A percentile compares a stretch with the other conserved stretches of the same genome.
Conservation (phyloP, 108 stramenopile genomes). For the Cyclotella baltica region DNA sequence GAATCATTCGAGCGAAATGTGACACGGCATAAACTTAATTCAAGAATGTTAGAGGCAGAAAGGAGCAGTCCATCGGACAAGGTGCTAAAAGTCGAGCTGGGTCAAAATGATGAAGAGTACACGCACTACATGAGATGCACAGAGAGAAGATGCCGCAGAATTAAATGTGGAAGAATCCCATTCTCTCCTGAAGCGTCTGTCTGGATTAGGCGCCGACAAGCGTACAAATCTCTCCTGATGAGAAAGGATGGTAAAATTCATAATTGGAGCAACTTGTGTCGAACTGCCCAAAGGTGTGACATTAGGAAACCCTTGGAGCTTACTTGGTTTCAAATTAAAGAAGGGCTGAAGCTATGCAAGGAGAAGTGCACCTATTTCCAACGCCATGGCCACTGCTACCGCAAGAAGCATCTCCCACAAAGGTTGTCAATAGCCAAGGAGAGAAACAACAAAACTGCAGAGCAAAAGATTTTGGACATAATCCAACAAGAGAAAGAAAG, state of each 20-base stretch:
- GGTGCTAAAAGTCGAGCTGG: background rate
- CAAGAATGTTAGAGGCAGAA: background rate
- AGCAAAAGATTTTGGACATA: constrained; percentile 25
- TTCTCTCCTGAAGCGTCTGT: constrained; percentile 29
- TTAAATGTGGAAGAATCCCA: constrained; percentile 14
- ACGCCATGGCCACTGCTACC: constrained; percentile 9
- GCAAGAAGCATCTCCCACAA: constrained; percentile 7
- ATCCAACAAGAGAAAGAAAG: constrained; percentile 27
- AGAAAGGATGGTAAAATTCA: background rate
- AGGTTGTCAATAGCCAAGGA: constrained; percentile 2
- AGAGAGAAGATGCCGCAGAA: constrained; percentile 31
- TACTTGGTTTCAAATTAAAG: background rate
- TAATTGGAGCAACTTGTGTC: constrained; percentile 14
- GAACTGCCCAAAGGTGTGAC: background rate
- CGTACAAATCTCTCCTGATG: background rate
- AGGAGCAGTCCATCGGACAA: background rate
- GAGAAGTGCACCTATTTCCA: constrained; percentile 16
- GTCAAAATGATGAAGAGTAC: background rate
- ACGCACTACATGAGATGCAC: background rate
- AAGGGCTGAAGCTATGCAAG: constrained; percentile 5
- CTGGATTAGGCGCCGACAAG: constrained; percentile 14
- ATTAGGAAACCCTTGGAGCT: background rate
- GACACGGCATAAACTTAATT: background rate
- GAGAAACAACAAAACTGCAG: constrained; percentile 6
- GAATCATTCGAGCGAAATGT: background rate